Evolutionary conservation across 2,329 filamentous ascomycete species (phyloP).

Genomic region (Gaeumannomyces sp.): DNA sequence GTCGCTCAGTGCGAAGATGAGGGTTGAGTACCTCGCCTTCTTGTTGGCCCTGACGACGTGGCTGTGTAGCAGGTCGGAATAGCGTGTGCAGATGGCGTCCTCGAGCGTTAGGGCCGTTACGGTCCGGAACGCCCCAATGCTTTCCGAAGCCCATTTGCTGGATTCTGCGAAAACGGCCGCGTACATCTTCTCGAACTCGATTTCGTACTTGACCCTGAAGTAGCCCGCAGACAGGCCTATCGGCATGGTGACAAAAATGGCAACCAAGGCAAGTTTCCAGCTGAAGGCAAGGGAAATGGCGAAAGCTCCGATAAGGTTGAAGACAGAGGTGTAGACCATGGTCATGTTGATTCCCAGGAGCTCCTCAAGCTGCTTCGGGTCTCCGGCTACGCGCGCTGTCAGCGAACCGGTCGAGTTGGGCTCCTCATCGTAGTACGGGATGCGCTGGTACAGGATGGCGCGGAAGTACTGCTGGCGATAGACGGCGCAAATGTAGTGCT

Average conservation of each 20-base stretch:
- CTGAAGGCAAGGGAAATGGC: conserved; percentile 64
- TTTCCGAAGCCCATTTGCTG: conserved; percentile 68
- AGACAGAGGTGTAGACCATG: conserved; percentile 55
- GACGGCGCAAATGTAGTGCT: conserved; percentile 42
- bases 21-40: conserved; percentile 54
- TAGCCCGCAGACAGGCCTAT: conserved; percentile 41
- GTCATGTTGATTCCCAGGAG: conserved; percentile 59
- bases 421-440: conserved; percentile 54
- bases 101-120: conserved; percentile 67
- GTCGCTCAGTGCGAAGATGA: conserved; percentile 65
- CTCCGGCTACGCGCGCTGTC: conserved; percentile 47
- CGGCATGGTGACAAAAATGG: conserved; percentile 53
- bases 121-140: conserved; percentile 67
- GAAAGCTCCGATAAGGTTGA: conserved; percentile 59
- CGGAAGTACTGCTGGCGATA: conserved; percentile 57
- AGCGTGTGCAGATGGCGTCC: conserved; percentile 55
- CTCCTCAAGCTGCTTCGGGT: conserved; percentile 56
- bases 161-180: conserved; percentile 64
- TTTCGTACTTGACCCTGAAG: conserved; percentile 50
- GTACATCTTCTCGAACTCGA: conserved; percentile 65
- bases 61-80: conserved; percentile 49
- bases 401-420: conserved; percentile 55
- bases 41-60: conserved; percentile 56
- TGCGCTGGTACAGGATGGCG: conserved; percentile 52
- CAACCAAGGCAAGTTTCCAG: conserved; percentile 70